Base-by-base conservation (phyloP, 2,329 filamentous ascomycete genomes). In the Scytalidium lignicola region DNA sequence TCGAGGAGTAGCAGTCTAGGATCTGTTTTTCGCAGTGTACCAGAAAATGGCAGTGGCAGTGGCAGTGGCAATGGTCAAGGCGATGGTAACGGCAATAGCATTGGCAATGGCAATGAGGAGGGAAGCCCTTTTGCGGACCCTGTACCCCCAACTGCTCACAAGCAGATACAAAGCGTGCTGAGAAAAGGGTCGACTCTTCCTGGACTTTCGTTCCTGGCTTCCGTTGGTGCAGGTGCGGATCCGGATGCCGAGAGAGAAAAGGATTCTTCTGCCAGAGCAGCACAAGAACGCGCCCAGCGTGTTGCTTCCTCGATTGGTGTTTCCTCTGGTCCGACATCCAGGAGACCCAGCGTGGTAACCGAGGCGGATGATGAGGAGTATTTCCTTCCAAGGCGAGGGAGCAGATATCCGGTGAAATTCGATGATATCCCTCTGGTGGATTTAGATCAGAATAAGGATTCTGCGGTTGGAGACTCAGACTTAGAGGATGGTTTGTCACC, bases 371-470 rank as follows among this genome's bases (percentile, higher is more conserved):
- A 62, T 2, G 43, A 49, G 3, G 23, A 44, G 13, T 37, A 41
- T 17, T 29, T 46, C 12, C 42, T 47, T 37, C 45, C 41, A 6
- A 47, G 29, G 26, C 49, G 47, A 17, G 44, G 42, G 12, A 37
- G 41, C 15, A 43, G 49, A 7, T 55, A 56, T 23, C 60, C 61
- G 1, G 56, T 64, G 21, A 57, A 58, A 20, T 51, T 64, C 23
- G 62, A 64, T 32, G 61, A 65, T 48, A 64, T 65, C 42, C 62
- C 63, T n/a, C 48, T 65, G 39, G 48, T 53, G 37, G 52, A 62
- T 15, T 57, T 65, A 54, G 58, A 53, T 15, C 47, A 47, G 19
- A 58, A 28, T 26, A 47, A 47, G 19, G 61, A 60, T 12, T 56
- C 53, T 41, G 7, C 6, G 32, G 32, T 15, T 17, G 60, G 63